Base-by-base conservation (phyloP, 495 filamentous ascomycete species). In the Hyaloscypha bicolor region DNA sequence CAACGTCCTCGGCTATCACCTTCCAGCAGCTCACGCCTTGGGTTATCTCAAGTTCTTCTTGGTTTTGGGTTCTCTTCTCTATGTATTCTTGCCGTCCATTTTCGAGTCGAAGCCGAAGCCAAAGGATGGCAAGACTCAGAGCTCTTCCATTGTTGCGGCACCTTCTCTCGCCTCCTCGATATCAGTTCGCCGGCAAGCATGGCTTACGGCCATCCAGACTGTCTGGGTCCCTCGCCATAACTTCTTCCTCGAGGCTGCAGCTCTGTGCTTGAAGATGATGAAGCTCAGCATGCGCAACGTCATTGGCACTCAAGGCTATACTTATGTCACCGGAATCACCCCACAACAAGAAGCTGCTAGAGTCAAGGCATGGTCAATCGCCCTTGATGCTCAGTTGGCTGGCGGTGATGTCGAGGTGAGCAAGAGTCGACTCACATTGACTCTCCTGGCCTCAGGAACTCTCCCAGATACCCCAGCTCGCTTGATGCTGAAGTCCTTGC, bases 121-220 rank as follows among this genome's bases (percentile, higher is more conserved):
- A 35, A 66, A 64, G 29, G n/a, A 16, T 22, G 39, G 57, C 29
- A 70, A 71, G 56, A 69, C 78, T 31, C 76, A 82, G 63, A 60
- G 70, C 6, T 72, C 77, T 59, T 71, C 72, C 33, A 66, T 71
- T 55, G 71, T 80, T 30, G 85, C 82, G 39, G 86, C 81, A 60
- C 90, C 90, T 1, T 92, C 91, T 3, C 81, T 91, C 16, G 90
- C 91, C 16, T 94, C 93, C 2, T 88, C 94, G 8, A 89, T 94
- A 60, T 90, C 94, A 68, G 92, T 96, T 60, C 89, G 93, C 60
- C 86, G 90, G 66, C 91, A 92, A 73, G 94, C 94, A 33, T 97
- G 94, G 93, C 87, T 97, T 59, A 97, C 94, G 2, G 94, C 94
- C 4, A 89, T 97, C 67, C 94, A 97, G 78, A 93, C 91, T 25